Base-by-base conservation (phyloP, 805 yeast species). In the Jamesozyma rosinii region DNA sequence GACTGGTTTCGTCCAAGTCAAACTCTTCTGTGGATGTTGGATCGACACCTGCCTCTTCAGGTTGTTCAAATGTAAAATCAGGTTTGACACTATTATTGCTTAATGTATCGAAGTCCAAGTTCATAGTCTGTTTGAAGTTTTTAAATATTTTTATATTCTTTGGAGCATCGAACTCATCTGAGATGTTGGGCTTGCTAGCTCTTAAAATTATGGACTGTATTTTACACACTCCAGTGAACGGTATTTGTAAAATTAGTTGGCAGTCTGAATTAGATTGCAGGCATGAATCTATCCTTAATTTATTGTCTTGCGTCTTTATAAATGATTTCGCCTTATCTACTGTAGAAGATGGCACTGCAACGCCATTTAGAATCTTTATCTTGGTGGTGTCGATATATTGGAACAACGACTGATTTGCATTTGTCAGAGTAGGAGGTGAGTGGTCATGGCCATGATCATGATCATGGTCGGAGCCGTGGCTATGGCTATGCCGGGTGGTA, bases 221-320 rank as follows among this genome's bases (percentile, higher is more conserved):
- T 57, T 81, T 85, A 34, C 84, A 87, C 20, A 74, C 66, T 1
- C 83, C 83, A 11, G 81, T 78, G 54, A 90, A 90, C 24, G 96
- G 97, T 24, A 90, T 75, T 42, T 77, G 74, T 27, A 90, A 51
- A 27, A 89, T 74, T 51, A 89, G 50, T 58, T 90, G 96, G 45
- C 81, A 76, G 55, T 90, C 97, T 2, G 83, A 78, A 58, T 89
- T 96, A 1, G 84, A 76, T 61, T 76, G 66, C 37, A 79, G 57
- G 66, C 63, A 53, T 31, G 64, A 49, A 66, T 77, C 46, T 9
- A 75, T 50, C n/a, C 68, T 61, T 47, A 75, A 77, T 52, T 75
- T 74, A 5, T 70, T 66, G 1, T 69, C 74, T 38, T 68, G 62
- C 2, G 68, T 52, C 49, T 79, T 81, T 60, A 89, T 74, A 18